Evolutionary conservation across 257 asterid species (phyloP), one percentile per base, ranked within the genome.

Genomic region (Ballota nigra): DNA sequence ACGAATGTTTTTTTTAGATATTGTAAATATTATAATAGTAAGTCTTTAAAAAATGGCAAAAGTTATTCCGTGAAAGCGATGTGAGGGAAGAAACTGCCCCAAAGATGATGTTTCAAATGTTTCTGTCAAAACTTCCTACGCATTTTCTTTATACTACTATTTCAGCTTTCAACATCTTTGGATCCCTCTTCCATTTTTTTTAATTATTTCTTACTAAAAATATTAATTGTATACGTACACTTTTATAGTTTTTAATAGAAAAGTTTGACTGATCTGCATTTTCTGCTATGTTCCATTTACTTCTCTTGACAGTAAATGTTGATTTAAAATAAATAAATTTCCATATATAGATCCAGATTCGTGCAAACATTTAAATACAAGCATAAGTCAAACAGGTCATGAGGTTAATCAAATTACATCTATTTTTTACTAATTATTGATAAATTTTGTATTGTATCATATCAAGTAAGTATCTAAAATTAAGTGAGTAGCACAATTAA

Each of bases 41-140:
- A 43, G 47, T 40, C 31, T 53, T 26, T 68, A 66, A 60, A 56
- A 31, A 68, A 34, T 70, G 84, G 26, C 38, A 66, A 47, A 47
- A 47, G 55, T 47, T 73, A 66, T 76, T 82, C 75, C 75, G 81
- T 85, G 94, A 88, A 82, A 86, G 83, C 80, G 90, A 88, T 79
- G 79, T 77, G 70, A 67, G 72, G 75, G 72, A 66, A 52, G 69
- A 80, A 83, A 84, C 87, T 77, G 81, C 80, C 76, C 79, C 79
- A 78, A 80, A 83, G 76, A 77, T 84, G 76, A 59, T 77, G 79
- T 71, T 78, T 78, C 89, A 81, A 70, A 85, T 79, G 96, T 88
- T 78, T 71, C 93, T 69, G 76, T 84, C 96, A 86, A 77, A 71
- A 83, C 31, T 55, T 9, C 33, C 29, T 15, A 3, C 31, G 31